Percentiles rank a stretch among this genome's conserved stretches.
These are phyloP conservation scores for Artomyces pyxidatus DNA, from an alignment of 768 basidiomycete species.

Conservation along the genomic window DNA sequence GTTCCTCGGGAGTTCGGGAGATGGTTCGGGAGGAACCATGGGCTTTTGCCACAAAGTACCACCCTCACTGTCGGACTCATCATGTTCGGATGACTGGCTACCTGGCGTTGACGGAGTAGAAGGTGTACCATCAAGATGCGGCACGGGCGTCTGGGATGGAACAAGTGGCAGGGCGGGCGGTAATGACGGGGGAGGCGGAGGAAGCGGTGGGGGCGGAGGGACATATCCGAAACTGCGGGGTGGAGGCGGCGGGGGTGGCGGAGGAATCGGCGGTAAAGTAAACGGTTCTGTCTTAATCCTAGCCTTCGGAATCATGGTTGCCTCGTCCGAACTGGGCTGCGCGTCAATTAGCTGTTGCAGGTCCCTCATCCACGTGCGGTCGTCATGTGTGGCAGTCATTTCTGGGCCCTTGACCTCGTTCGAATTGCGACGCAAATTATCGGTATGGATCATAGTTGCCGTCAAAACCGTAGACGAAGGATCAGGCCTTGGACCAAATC, in stretches of 20 bases:
- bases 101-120: conserved; percentile 9
- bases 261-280: conserved; percentile 11
- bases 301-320: conserved; percentile 2
- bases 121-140: conserved; percentile 1
- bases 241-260: conserved; percentile 9
- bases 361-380: conserved; percentile 5
- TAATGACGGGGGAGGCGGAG: conserved; percentile 7
- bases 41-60: conserved; percentile 41
- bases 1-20: conserved; percentile 4
- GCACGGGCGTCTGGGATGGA: conserved; percentile 1
- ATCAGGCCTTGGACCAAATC: conserved; percentile 14
- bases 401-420: conserved; percentile 8
- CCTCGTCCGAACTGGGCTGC: conserved; percentile 11
- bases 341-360: conserved; percentile 11
- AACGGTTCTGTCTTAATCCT: conserved; percentile 7
- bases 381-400: conserved; percentile 12
- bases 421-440: conserved; percentile 5
- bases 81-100: conserved; percentile 22
- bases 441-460: conserved; percentile 2
- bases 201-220: conserved; percentile 10
- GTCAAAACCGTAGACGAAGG: conserved; percentile 1
- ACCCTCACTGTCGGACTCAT: conserved; percentile 42
- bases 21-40: conserved; percentile 21
- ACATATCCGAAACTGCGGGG: conserved; percentile 12
- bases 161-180: conserved; percentile 6